These are phyloP conservation scores for Pyrus pyrifolia DNA, from an alignment of 306 rosid genomes.

Conservation along the genomic window DNA sequence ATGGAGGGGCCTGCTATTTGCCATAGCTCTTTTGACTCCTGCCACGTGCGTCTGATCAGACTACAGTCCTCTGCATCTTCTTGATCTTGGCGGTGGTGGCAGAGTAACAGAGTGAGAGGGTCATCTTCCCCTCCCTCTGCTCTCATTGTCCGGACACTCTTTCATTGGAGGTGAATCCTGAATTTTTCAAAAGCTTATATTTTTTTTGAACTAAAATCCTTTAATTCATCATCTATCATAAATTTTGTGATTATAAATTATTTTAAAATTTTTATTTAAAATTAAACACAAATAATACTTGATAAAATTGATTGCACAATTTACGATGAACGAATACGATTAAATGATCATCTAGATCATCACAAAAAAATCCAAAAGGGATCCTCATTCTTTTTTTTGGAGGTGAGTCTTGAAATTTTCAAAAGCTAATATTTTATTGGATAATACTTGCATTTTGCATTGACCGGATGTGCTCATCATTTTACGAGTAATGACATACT, in stretches of 20 bases:
- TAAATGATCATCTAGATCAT: fast-evolving
- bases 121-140: background rate
- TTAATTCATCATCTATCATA: too few species aligned
- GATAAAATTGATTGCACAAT: fast-evolving
- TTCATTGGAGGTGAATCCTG: background rate
- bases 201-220: too few species aligned
- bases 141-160: background rate
- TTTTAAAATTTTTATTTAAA: too few species aligned
- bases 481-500: too few species aligned
- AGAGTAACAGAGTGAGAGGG: slow-evolving; percentile 21
- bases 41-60: slow-evolving; percentile 31
- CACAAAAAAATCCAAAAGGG: too few species aligned
- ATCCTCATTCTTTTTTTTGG: too few species aligned
- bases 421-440: too few species aligned
- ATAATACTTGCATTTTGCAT: too few species aligned
- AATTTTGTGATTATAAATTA: fast-evolving
- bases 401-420: too few species aligned
- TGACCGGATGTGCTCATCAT: too few species aligned
- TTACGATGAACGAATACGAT: too few species aligned
- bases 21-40: slow-evolving; percentile 52
- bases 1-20: slow-evolving; percentile 60
- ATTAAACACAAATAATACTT: too few species aligned
- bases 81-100: slow-evolving; percentile 2
- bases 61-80: background rate
- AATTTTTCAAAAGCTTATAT: background rate